These are phyloP conservation scores for Cymbopogon citratus DNA, from an alignment of 176 grass and related monocot genomes.

Conservation along the genomic window DNA sequence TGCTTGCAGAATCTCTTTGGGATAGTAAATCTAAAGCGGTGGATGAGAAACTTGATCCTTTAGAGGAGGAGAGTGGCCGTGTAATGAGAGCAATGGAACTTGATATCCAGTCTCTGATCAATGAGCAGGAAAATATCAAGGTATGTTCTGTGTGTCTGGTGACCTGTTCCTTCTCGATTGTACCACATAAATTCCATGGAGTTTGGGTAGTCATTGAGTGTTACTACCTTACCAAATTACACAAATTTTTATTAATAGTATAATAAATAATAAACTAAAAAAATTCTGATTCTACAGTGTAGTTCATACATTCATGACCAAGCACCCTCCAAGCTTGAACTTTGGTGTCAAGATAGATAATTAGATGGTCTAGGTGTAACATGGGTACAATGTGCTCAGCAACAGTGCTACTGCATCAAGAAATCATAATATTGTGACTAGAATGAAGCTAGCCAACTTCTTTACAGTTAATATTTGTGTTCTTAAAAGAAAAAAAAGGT, in stretches of 20 bases:
- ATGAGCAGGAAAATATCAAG: conserved; percentile 42
- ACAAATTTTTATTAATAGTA: not conserved
- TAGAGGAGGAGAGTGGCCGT: conserved; percentile 2
- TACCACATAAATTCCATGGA: not conserved
- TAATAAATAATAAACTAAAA: not conserved
- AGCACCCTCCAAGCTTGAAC: not conserved
- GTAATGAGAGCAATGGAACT: conserved; percentile 30
- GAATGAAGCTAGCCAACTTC: not conserved
- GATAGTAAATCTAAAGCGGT: conserved; percentile 18
- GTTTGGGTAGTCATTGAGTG: not conserved
- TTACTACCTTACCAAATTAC: not conserved
- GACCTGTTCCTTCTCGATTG: not conserved
- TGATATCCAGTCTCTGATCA: conserved; percentile 40
- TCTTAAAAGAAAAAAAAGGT: not conserved
- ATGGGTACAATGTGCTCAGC: not conserved
- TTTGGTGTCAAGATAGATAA: not conserved
- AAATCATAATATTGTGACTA: not conserved
- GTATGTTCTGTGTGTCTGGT: not conserved
- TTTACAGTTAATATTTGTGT: not conserved
- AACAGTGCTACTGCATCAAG: not conserved
- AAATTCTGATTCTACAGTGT: not conserved
- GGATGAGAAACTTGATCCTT: conserved; percentile 20
- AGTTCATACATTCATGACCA: not conserved
- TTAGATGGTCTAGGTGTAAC: not conserved
- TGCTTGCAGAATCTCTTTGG: conserved; percentile 25